Percentiles rank a stretch among this genome's conserved stretches.
These are phyloP conservation scores for Stereum hirsutum DNA, from an alignment of 1,284 basidiomycete genomes.

Conservation along the genomic window DNA sequence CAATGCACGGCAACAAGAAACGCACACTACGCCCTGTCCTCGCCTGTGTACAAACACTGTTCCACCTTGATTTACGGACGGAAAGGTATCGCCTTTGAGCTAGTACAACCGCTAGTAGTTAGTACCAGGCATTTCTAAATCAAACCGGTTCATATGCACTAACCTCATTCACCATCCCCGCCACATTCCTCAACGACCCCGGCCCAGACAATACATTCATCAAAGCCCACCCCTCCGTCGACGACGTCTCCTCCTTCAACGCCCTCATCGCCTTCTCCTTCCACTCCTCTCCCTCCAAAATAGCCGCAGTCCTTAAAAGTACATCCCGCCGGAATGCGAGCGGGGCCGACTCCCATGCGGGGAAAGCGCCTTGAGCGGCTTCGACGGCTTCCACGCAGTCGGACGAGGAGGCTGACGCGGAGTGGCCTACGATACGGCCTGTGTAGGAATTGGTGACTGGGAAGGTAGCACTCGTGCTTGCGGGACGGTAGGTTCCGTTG, in stretches of 20 bases:
- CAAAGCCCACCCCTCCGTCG: conserved; percentile 16
- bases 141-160: too few species aligned
- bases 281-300: conserved; percentile 32
- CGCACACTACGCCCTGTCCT: conserved; percentile 23
- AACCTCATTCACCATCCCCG: conserved; percentile 13
- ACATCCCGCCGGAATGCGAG: conserved; percentile 31
- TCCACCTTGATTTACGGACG: conserved; percentile 19
- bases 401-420: conserved; percentile 33
- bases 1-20: too few species aligned
- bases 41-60: conserved; percentile 21
- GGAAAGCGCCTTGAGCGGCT: conserved; percentile 36
- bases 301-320: conserved; percentile 35
- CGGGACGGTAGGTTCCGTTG: conserved; percentile 22
- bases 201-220: conserved; percentile 12
- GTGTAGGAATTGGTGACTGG: conserved; percentile 35
- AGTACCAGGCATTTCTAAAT: too few species aligned
- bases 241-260: conserved; percentile 30
- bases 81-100: conserved; percentile 22
- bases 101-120: too few species aligned
- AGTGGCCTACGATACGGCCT: conserved; percentile 28
- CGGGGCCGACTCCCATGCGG: conserved; percentile 34
- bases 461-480: conserved; percentile 31
- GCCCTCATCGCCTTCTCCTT: conserved; percentile 23
- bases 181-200: conserved; percentile 11
- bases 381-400: conserved; percentile 41